Percentiles rank a stretch among this genome's conserved stretches.
These are phyloP conservation scores for Pseudoturritis turrita DNA, from an alignment of 345 rosid species.

Conservation along the genomic window DNA sequence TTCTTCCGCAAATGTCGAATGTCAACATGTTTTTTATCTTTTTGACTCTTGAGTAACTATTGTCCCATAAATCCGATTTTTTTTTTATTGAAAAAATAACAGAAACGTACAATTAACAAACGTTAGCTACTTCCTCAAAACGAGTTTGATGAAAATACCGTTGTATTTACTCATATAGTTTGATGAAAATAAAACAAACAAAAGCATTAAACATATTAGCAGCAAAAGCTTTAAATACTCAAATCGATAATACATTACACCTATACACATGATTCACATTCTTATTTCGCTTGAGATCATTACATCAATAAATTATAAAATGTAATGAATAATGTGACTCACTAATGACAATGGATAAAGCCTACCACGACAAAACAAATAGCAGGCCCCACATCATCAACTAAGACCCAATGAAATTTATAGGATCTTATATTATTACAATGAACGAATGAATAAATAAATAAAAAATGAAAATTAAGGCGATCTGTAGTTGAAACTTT, in stretches of 20 bases:
- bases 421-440: slow-evolving; percentile 22
- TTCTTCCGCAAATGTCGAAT: no score
- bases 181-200: no score
- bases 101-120: no score
- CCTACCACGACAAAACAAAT: slow-evolving; percentile 21
- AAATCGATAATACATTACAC: neutral
- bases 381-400: slow-evolving; percentile 8
- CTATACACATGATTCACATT: slow-evolving; percentile 1
- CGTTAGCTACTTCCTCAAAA: no score
- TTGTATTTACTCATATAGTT: no score
- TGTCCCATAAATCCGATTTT: no score
- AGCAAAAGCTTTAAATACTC: neutral
- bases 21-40: no score
- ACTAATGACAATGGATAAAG: slow-evolving; percentile 9
- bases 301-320: slow-evolving; percentile 13
- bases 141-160: no score
- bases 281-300: slow-evolving; percentile 2
- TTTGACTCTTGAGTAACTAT: no score
- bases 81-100: no score
- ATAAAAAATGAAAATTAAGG: slow-evolving; percentile 20
- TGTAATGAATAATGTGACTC: slow-evolving; percentile 11
- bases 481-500: slow-evolving; percentile 37
- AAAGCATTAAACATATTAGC: no score
- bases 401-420: slow-evolving; percentile 5
- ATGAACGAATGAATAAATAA: neutral